Percentiles rank a stretch among this genome's conserved stretches.
These are phyloP conservation scores for Scutellaria minor DNA, from an alignment of 257 asterid genomes.

Conservation along the genomic window DNA sequence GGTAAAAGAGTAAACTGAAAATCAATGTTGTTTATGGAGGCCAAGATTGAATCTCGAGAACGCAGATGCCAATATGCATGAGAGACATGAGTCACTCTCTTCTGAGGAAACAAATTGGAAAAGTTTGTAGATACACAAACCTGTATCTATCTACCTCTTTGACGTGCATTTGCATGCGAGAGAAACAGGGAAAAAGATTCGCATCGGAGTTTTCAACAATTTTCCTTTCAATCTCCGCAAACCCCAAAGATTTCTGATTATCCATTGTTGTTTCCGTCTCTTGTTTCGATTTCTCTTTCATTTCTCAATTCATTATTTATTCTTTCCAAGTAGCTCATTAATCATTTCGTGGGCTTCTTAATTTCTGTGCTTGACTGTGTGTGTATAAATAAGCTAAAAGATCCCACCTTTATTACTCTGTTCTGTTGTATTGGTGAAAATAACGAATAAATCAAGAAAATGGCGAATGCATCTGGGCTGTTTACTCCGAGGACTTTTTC, in stretches of 20 bases:
- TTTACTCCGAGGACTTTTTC: slow-evolving; percentile 56
- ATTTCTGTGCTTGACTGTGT: neutral
- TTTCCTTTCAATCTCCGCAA: slow-evolving; percentile 27
- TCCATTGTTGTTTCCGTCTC: slow-evolving; percentile 31
- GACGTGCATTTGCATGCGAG: slow-evolving; percentile 47
- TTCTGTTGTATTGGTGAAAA: too few species aligned
- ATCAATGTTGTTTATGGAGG: neutral
- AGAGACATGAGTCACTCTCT: slow-evolving; percentile 33
- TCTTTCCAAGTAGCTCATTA: neutral
- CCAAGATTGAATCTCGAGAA: slow-evolving; percentile 37
- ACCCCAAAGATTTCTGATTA: slow-evolving; percentile 34
- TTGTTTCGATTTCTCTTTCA: slow-evolving; percentile 29
- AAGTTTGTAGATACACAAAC: slow-evolving; percentile 23
- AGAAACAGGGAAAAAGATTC: neutral
- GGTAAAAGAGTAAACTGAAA: too few species aligned
- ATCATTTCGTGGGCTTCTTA: neutral
- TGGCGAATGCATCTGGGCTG: slow-evolving; percentile 72
- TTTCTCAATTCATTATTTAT: slow-evolving; percentile 17
- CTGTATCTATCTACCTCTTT: slow-evolving; percentile 9
- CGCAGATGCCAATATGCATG: slow-evolving; percentile 39
- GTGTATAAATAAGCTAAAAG: slow-evolving; percentile 23
- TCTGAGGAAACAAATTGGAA: neutral
- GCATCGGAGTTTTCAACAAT: slow-evolving; percentile 36
- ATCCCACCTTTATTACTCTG: slow-evolving; percentile 31
- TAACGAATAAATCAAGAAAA: slow-evolving; percentile 8